Evolutionary conservation across 768 basidiomycete species (phyloP).

Genomic region (Lactarius evosmus): DNA sequence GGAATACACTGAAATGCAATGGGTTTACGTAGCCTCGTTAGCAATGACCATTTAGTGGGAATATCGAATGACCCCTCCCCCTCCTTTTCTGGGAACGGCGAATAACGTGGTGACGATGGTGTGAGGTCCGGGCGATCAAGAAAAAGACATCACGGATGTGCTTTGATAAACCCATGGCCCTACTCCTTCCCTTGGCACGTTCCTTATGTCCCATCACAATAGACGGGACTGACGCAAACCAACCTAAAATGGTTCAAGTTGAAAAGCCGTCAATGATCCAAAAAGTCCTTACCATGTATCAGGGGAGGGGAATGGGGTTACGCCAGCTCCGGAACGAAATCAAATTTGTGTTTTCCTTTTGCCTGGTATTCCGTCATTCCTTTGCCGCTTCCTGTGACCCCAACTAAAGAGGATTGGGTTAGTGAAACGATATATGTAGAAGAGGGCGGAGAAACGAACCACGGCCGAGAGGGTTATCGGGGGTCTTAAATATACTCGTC

Average conservation of each 20-base stretch:
- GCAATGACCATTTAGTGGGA: constrained; percentile 19
- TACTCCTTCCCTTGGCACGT: constrained; percentile 20
- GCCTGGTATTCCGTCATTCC: constrained; percentile 28
- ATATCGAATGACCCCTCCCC: constrained; percentile 10
- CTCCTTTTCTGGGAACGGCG: constrained; percentile 19
- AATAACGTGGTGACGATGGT: constrained; percentile 7
- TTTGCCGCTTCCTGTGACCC: constrained; percentile 20
- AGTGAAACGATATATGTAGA: constrained; percentile 9
- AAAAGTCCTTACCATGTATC: constrained; percentile 8
- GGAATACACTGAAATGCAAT: constrained; percentile 22
- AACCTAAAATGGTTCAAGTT: constrained; percentile 8
- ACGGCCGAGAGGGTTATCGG: constrained; percentile 84
- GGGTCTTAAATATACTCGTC: constrained; percentile 92
- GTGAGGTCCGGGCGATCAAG: constrained; percentile 22
- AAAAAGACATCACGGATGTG: constrained; percentile 27
- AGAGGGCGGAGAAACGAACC: constrained; percentile 48
- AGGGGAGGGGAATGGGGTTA: constrained; percentile 4
- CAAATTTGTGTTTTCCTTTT: constrained; percentile 29
- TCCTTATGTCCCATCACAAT: constrained; percentile 15
- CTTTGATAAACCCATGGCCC: constrained; percentile 16
- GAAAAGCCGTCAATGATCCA: constrained; percentile 5
- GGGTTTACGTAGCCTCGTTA: constrained; percentile 26
- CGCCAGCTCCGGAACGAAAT: constrained; percentile 11
- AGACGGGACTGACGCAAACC: constrained; percentile 4
- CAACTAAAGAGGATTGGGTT: constrained; percentile 16